These are phyloP conservation scores for Pouteria campechiana DNA, from an alignment of 179 eudicot species.

Conservation along the genomic window DNA sequence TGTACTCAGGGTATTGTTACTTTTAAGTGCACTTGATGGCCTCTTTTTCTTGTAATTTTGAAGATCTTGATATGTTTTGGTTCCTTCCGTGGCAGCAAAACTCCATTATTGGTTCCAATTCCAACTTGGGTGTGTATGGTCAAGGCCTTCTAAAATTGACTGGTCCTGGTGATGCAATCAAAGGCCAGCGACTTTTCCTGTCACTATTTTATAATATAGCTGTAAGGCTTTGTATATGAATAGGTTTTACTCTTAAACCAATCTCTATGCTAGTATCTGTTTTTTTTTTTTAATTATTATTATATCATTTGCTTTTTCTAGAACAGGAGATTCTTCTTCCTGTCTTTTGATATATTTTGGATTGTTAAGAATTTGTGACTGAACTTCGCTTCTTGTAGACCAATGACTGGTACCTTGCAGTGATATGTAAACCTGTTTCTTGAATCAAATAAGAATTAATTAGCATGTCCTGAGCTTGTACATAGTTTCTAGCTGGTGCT, in stretches of 20 bases:
- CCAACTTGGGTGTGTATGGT: slow-evolving; percentile 69
- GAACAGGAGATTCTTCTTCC: no score
- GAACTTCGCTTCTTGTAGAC: background rate
- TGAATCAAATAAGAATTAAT: no score
- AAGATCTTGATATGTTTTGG: background rate
- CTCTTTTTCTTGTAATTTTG: background rate
- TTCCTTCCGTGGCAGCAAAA: slow-evolving; percentile 37
- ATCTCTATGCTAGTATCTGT: background rate
- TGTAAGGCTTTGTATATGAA: slow-evolving; percentile 48
- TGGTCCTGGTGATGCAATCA: slow-evolving; percentile 74
- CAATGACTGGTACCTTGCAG: background rate
- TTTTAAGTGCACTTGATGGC: no score
- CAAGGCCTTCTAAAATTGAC: slow-evolving; percentile 66
- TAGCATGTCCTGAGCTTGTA: no score
- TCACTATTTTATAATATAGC: slow-evolving; percentile 76
- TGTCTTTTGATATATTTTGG: no score
- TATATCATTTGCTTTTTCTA: no score
- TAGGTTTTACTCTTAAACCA: no score
- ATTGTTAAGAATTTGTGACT: no score
- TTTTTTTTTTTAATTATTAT: background rate
- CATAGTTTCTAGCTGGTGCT: no score
- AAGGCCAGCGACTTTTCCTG: slow-evolving; percentile 68
- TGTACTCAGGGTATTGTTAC: slow-evolving; percentile 50
- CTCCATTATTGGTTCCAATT: slow-evolving; percentile 64
- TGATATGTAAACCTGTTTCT: background rate